These are phyloP conservation scores for Eucalyptus camaldulensis DNA, from an alignment of 345 rosid genomes.

Conservation along the genomic window DNA sequence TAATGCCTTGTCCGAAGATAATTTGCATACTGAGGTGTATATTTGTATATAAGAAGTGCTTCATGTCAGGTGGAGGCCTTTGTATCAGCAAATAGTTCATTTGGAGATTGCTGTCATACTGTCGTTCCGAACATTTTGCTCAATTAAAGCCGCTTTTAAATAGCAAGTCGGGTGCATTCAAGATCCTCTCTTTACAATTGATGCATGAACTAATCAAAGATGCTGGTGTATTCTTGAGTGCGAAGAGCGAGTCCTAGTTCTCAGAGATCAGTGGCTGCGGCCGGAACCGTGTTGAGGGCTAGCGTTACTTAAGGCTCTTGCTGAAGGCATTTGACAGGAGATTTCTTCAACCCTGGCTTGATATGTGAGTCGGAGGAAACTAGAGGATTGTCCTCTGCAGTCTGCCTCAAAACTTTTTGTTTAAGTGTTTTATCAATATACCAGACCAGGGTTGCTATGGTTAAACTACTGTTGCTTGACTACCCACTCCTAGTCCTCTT, in stretches of 20 bases:
- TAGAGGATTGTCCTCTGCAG: background rate
- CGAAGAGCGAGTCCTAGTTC: background rate
- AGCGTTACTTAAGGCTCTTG: background rate
- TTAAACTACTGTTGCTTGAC: background rate
- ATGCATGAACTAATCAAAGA: background rate
- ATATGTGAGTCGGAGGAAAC: background rate
- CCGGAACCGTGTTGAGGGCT: background rate
- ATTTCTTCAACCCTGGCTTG: background rate
- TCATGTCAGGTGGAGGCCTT: background rate
- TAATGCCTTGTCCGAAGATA: background rate
- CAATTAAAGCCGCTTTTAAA: background rate
- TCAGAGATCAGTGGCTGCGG: background rate
- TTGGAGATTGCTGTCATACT: background rate
- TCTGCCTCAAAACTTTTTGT: background rate
- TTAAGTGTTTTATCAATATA: background rate
- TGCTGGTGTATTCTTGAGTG: background rate
- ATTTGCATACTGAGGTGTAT: background rate
- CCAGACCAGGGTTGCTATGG: background rate
- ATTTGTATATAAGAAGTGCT: background rate
- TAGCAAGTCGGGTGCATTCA: background rate
- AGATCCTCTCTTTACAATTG: background rate
- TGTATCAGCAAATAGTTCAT: background rate
- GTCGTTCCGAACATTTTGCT: background rate
- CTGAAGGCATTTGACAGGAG: background rate
- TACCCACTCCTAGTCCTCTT: background rate